Evolutionary conservation across 495 filamentous ascomycete genomes (phyloP), one percentile per base, ranked within the genome.

Genomic region (Xeromyces bisporus): DNA sequence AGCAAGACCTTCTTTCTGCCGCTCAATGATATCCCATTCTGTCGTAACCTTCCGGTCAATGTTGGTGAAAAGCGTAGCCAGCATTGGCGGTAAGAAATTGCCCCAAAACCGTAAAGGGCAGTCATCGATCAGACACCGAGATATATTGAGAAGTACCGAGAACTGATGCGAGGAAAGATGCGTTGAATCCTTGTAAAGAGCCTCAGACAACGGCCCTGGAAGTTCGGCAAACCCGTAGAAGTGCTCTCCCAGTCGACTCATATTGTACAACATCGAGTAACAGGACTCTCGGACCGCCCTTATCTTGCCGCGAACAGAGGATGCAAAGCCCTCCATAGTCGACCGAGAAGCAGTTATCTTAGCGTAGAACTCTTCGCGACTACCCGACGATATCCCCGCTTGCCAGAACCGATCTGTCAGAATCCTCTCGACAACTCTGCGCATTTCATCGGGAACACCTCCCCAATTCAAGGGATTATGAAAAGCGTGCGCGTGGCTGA

Each of bases 351-450:
- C 74, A 7, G 77, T 74, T 18, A 99, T 85, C 25, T 77, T 69
- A 25, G 89, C 81, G 52, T 93, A 96, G 46, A 99, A 99, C 20
- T 93, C 84, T 31, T 96, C 89, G 42, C 84, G 78, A 41, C 79
- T 94, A 15, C 92, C 89, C 39, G 69, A 79, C 0, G 89, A 94
- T 24, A 99, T 99, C 10, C 89, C 89, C 10, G 87, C 80, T 66
- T 99, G 89, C 89, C 89, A 99, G 46, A 99, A 96, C 15, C 89
- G 77, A 56, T 99, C 89, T 1, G 84, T 92, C 11, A 99, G 58
- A 28, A 94, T 81, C 4, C 80, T 73, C 18, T 71, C 71, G 17
- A 93, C 75, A 10, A 93, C 71, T 7, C 62, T 57, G 34, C 67
- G 75, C 67, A 87, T 77, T 24, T 93, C 82, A 21, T 60, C 55